Conservation (phyloP, 768 basidiomycete genomes). For the Mrakia frigida region DNA sequence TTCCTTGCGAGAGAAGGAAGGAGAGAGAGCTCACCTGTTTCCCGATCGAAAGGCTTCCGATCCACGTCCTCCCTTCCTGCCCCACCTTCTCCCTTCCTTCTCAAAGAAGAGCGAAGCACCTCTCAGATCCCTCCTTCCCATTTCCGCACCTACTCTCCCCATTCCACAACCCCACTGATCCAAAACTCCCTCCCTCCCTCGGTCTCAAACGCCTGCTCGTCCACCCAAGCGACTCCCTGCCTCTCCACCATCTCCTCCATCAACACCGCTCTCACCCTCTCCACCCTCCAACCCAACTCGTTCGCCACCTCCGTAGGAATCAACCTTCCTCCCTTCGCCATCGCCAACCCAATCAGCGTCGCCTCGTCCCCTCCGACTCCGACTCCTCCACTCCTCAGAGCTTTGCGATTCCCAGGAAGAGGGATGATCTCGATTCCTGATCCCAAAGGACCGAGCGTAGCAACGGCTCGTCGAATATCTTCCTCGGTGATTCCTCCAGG, state of each 20-base stretch:
- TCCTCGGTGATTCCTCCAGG: slow-evolving; percentile 73
- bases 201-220: slow-evolving; percentile 66
- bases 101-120: no score
- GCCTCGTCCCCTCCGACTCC: slow-evolving; percentile 88
- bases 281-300: slow-evolving; percentile 66
- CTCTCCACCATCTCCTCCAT: slow-evolving; percentile 77
- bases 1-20: not conserved
- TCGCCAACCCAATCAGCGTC: slow-evolving; percentile 61
- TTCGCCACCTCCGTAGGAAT: slow-evolving; percentile 59
- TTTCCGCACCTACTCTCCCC: slow-evolving; percentile 51
- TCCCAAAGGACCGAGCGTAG: slow-evolving; percentile 77
- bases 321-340: slow-evolving; percentile 54
- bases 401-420: slow-evolving; percentile 53
- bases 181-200: slow-evolving; percentile 65
- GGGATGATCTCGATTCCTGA: slow-evolving; percentile 85
- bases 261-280: slow-evolving; percentile 68
- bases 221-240: slow-evolving; percentile 92
- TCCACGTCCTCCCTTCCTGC: no score
- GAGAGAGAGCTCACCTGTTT: not conserved
- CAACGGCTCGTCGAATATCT: slow-evolving; percentile 75
- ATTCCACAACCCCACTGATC: slow-evolving; percentile 81
- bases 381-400: slow-evolving; percentile 62
- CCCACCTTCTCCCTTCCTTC: no score
- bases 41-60: no score
- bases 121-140: no score